A percentile compares a stretch with the other conserved stretches of the same genome.
These are phyloP conservation scores for Chrysoporthe puriensis DNA, from an alignment of 2,329 filamentous ascomycete species.

Conservation along the genomic window DNA sequence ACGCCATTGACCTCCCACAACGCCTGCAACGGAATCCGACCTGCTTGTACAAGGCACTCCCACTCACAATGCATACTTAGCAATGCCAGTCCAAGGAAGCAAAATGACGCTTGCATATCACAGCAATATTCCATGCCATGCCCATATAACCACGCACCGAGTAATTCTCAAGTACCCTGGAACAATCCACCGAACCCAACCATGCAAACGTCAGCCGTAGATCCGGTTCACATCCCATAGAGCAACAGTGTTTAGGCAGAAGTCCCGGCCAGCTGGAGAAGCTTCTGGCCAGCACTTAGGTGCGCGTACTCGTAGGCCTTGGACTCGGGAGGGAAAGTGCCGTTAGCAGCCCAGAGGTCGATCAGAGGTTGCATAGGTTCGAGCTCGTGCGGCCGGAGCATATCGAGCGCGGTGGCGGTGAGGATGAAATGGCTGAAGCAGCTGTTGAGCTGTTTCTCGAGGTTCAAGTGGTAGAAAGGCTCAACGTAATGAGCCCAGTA, in stretches of 20 bases:
- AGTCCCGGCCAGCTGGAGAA: constrained; percentile 51
- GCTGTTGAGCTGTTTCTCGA: constrained; percentile 82
- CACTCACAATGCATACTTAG: constrained; percentile 15
- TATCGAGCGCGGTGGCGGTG: constrained; percentile 77
- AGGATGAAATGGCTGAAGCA: constrained; percentile 86
- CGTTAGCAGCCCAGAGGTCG: constrained; percentile 87
- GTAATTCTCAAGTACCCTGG: neutral
- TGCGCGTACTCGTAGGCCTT: constrained; percentile 70
- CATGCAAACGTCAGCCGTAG: constrained; percentile 5
- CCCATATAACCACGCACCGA: neutral
- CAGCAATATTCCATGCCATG: constrained; percentile 8
- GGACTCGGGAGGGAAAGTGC: constrained; percentile 79
- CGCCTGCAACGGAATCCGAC: constrained; percentile 18
- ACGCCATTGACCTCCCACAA: constrained; percentile 20
- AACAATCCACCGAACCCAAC: constrained; percentile 15
- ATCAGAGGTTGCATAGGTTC: constrained; percentile 96
- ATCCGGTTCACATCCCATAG: neutral
- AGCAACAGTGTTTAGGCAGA: neutral
- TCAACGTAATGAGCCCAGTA: constrained; percentile 95
- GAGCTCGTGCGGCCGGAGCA: constrained; percentile 86
- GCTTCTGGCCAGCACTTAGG: constrained; percentile 60
- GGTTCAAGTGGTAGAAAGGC: constrained; percentile 81
- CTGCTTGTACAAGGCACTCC: constrained; percentile 12
- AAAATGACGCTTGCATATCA: constrained; percentile 15
- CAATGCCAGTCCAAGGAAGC: constrained; percentile 17